Conservation (phyloP, 1,139 yeast genomes). For the Taphrina deformans region DNA sequence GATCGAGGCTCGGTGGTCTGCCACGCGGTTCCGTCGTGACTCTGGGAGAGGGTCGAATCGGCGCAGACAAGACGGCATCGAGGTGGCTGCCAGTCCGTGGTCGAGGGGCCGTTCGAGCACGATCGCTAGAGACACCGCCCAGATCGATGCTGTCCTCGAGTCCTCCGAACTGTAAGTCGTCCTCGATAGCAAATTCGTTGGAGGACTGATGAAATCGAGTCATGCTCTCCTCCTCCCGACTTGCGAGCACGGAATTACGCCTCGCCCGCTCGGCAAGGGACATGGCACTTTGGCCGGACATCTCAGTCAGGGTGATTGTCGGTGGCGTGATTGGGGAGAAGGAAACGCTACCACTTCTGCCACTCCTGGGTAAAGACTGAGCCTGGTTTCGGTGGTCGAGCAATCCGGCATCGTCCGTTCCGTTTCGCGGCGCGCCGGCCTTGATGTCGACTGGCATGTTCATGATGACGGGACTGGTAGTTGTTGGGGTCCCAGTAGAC, state of each 20-base stretch:
- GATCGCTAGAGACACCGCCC: background rate
- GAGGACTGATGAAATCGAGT: constrained; percentile 3
- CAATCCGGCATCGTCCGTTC: constrained; percentile 37
- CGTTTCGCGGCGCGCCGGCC: background rate
- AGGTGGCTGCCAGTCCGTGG: constrained; percentile 30
- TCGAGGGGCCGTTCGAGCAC: background rate
- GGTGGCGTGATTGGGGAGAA: constrained; percentile 3
- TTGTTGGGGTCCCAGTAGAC: background rate
- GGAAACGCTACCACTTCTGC: constrained; percentile 12
- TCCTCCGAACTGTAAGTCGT: constrained; percentile 20
- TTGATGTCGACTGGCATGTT: constrained; percentile 13
- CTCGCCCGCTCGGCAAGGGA: background rate
- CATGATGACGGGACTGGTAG: background rate
- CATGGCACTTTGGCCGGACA: background rate
- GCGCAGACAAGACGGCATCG: constrained; percentile 19
- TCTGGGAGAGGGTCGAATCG: constrained; percentile 22
- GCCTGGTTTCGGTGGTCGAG: constrained; percentile 45
- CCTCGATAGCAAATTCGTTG: constrained; percentile 25
- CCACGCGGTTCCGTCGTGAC: constrained; percentile 18
- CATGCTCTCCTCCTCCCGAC: constrained; percentile 21
- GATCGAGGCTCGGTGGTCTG: constrained; percentile 21
- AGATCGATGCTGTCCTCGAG: constrained; percentile 29
- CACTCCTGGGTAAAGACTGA: constrained; percentile 41
- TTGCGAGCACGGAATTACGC: background rate
- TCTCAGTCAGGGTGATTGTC: constrained; percentile 1